Percentiles rank a stretch among this genome's conserved stretches.
phyloP scores from a whole-genome alignment of 495 filamentous ascomycete genomes.

The Penicillium bovifimosum region DNA sequence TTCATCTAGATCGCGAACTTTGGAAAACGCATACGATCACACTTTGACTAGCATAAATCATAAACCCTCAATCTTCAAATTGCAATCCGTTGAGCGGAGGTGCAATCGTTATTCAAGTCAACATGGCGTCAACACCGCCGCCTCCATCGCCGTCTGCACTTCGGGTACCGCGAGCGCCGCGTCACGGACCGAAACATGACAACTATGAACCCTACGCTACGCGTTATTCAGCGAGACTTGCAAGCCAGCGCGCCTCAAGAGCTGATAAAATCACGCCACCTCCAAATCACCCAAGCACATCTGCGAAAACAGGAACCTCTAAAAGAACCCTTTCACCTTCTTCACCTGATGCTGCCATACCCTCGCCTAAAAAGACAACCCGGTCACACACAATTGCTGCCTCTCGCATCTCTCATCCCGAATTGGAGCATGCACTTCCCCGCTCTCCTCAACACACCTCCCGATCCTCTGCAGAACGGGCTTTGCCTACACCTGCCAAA shows the following conservation, averaged over 20 bases:
- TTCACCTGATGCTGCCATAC: background rate
- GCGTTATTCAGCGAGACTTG: conserved; percentile 45
- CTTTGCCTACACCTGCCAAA: conserved; percentile 86
- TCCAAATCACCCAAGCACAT: conserved; percentile 24
- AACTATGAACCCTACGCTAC: conserved; percentile 61
- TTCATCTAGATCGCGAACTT: background rate
- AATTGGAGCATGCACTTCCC: conserved; percentile 1
- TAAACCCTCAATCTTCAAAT: background rate
- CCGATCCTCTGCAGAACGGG: conserved; percentile 28
- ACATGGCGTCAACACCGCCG: conserved; percentile 63
- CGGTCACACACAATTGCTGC: background rate
- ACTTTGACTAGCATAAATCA: background rate
- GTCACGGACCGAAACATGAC: conserved; percentile 63
- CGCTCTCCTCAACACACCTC: conserved; percentile 12
- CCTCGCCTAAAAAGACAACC: background rate
- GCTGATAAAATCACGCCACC: conserved; percentile 36
- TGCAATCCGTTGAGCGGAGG: background rate
- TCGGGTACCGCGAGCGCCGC: conserved; percentile 67
- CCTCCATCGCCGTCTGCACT: conserved; percentile 45
- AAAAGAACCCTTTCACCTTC: conserved; percentile 7
- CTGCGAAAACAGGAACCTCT: conserved; percentile 3
- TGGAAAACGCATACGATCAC: background rate
- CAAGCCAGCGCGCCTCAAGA: conserved; percentile 32
- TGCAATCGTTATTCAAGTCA: conserved; percentile 6
- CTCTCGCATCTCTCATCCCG: background rate